Evolutionary conservation across 2,329 filamentous ascomycete genomes (phyloP).

Genomic region (Annulohypoxylon truncatum): DNA sequence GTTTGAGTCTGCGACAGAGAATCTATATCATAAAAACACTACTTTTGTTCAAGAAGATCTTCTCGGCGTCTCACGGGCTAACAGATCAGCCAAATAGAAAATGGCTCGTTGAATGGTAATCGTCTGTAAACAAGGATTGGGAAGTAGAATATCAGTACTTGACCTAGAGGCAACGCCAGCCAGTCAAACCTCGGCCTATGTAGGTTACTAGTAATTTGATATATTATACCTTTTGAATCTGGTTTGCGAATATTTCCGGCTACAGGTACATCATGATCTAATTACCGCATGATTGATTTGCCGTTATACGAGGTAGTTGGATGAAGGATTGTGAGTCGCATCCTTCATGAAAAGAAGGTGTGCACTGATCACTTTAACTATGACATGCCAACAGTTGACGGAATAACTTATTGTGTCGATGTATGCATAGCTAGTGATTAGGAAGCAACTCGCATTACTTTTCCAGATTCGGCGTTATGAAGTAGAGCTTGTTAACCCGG

Average conservation of each 20-base stretch:
- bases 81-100: too few relatives aligned
- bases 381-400: background rate
- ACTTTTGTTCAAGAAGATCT: too few relatives aligned
- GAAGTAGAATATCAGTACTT: background rate
- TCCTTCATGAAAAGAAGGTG: too few relatives aligned
- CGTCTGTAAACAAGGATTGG: too few relatives aligned
- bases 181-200: background rate
- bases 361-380: background rate
- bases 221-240: background rate
- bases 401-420: background rate
- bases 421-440: too few relatives aligned
- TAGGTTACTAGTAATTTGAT: background rate
- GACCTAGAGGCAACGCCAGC: background rate
- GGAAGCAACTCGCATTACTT: background rate
- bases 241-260: background rate
- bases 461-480: background rate
- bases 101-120: too few relatives aligned
- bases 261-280: background rate
- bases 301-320: background rate
- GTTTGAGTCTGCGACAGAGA: too few relatives aligned
- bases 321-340: background rate
- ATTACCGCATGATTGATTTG: background rate
- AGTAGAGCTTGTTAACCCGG: background rate
- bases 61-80: too few relatives aligned
- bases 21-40: too few relatives aligned